Conservation (phyloP, 306 rosid species). For the Pyrus betulifolia region DNA sequence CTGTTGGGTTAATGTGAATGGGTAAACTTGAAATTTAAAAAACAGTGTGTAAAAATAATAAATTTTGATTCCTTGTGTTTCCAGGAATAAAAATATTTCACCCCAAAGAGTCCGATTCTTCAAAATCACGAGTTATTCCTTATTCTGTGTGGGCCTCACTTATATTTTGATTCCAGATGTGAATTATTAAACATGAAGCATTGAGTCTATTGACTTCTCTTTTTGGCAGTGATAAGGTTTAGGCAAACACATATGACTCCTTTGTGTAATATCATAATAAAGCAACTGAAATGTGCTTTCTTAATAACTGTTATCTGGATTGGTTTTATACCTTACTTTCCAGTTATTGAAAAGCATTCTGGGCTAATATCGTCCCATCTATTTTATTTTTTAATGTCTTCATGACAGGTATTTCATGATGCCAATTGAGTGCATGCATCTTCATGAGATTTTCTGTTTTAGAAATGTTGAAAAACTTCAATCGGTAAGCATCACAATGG, state of each 20-base stretch:
- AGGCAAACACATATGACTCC: not conserved
- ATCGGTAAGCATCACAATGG: constrained; percentile 47
- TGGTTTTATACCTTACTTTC: not conserved
- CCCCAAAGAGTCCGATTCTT: too few species aligned
- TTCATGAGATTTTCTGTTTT: constrained; percentile 74
- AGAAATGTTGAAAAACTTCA: constrained; percentile 77
- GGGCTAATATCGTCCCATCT: not conserved
- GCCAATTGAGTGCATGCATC: constrained; percentile 64
- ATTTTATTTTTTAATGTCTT: constrained; percentile 16
- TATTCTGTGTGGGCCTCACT: too few species aligned
- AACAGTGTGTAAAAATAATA: too few species aligned
- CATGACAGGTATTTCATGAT: constrained; percentile 56
- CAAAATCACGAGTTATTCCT: too few species aligned
- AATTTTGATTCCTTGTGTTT: too few species aligned
- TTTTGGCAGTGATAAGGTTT: not conserved
- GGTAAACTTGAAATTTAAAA: too few species aligned
- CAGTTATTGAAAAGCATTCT: not conserved
- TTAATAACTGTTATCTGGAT: not conserved
- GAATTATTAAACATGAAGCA: not conserved
- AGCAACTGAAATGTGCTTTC: not conserved
- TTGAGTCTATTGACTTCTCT: not conserved
- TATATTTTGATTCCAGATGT: too few species aligned
- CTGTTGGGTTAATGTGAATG: too few species aligned
- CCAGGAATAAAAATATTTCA: too few species aligned
- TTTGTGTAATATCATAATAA: not conserved